phyloP scores from a whole-genome alignment of 2,329 filamentous ascomycete species.

The Knufia petricola region DNA sequence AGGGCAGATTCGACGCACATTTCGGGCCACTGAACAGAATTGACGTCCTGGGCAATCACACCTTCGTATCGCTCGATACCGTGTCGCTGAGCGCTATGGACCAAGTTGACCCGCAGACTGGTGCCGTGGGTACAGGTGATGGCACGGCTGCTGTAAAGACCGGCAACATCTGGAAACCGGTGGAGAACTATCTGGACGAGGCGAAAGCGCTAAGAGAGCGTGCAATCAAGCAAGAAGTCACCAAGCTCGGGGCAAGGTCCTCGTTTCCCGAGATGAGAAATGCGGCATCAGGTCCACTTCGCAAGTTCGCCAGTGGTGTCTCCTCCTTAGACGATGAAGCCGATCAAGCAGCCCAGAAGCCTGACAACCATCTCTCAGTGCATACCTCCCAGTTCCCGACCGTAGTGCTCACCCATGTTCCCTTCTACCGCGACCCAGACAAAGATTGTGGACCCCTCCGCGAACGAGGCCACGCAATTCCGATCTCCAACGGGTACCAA shows the following conservation, averaged over 20 bases:
- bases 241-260: neutral
- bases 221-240: constrained; percentile 29
- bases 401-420: constrained; percentile 82
- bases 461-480: constrained; percentile 73
- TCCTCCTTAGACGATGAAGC: neutral
- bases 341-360: neutral
- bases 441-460: constrained; percentile 81
- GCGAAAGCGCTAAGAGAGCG: constrained; percentile 57
- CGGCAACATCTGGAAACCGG: constrained; percentile 61
- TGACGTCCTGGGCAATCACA: constrained; percentile 88
- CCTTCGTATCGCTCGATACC: constrained; percentile 82
- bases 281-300: neutral
- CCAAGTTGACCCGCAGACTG: constrained; percentile 42
- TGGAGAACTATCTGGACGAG: constrained; percentile 63
- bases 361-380: neutral
- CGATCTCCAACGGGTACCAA: constrained; percentile 72
- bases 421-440: constrained; percentile 69
- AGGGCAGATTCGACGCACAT: constrained; percentile 73
- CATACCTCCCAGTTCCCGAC: constrained; percentile 54
- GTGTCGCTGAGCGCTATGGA: constrained; percentile 74
- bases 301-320: neutral
- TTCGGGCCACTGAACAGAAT: constrained; percentile 90
- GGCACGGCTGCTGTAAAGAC: constrained; percentile 32
- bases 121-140: constrained; percentile 38
- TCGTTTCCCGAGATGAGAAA: constrained; percentile 1